These are phyloP conservation scores for Eucalyptus coolabah DNA, from an alignment of 345 rosid genomes.

Conservation along the genomic window DNA sequence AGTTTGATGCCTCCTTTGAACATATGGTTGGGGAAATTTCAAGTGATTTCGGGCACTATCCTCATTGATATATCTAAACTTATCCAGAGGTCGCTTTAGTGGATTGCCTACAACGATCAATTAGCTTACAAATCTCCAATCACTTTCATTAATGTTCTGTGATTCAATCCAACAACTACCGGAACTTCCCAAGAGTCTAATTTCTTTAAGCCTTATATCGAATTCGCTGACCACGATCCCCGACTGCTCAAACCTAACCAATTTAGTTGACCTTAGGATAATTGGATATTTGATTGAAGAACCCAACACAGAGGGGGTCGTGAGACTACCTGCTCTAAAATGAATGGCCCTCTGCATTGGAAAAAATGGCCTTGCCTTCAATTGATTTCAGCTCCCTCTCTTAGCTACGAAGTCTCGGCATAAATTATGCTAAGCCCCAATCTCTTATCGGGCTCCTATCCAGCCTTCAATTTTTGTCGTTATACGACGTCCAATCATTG, in stretches of 20 bases:
- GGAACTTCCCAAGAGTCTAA: not conserved
- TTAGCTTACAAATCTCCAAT: not conserved
- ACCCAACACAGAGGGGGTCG: not conserved
- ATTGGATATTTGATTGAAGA: accelerated
- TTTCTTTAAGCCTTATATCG: accelerated
- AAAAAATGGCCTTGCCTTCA: not conserved
- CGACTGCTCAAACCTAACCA: not conserved
- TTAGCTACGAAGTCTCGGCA: accelerated
- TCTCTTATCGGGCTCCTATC: not conserved
- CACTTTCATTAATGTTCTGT: accelerated
- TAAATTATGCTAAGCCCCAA: not conserved
- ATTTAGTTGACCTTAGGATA: not conserved
- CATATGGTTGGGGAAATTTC: not conserved
- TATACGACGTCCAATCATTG: accelerated
- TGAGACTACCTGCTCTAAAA: accelerated
- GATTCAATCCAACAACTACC: not conserved
- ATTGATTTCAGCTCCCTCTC: not conserved
- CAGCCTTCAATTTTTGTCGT: accelerated
- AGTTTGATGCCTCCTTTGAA: accelerated
- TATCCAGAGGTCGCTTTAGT: accelerated
- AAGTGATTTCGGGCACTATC: not conserved
- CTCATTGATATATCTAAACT: not conserved
- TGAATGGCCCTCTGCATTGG: accelerated
- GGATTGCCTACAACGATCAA: not conserved
- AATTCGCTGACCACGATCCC: not conserved